Evolutionary conservation across 208 protist genomes (phyloP).

Genomic region (Cochliopodium minus): DNA sequence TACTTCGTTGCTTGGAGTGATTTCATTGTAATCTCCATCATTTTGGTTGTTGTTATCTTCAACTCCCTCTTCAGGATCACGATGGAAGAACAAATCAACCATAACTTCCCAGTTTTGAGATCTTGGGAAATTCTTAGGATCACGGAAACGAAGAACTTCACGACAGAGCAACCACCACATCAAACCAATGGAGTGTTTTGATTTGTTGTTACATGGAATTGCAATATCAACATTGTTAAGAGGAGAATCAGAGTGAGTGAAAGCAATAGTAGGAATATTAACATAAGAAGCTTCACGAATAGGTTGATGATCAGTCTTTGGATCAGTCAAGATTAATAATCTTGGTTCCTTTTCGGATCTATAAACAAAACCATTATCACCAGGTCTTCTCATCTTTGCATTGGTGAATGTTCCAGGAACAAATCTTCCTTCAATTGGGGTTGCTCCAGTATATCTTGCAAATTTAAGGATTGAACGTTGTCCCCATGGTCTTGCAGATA

Average conservation of each 20-base stretch:
- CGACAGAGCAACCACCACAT: slow-evolving; percentile 96
- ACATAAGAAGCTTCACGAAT: slow-evolving; percentile 86
- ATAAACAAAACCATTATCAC: too few species aligned
- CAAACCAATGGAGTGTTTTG: slow-evolving; percentile 73
- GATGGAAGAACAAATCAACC: slow-evolving; percentile 98
- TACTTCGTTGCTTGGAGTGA: too few species aligned
- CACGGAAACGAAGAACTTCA: slow-evolving; percentile 86
- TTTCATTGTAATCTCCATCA: neutral
- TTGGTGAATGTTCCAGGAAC: slow-evolving; percentile 98
- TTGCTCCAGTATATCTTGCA: slow-evolving; percentile 71
- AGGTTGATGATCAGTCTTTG: slow-evolving; percentile 82
- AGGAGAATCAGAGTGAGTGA: slow-evolving; percentile 91
- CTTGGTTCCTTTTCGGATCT: slow-evolving; percentile 96
- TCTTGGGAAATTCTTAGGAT: slow-evolving; percentile 68
- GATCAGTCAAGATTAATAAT: slow-evolving; percentile 89
- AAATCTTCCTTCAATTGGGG: slow-evolving; percentile 73
- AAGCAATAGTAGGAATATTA: slow-evolving; percentile 96
- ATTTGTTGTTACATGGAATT: slow-evolving; percentile 94
- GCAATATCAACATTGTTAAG: slow-evolving; percentile 89
- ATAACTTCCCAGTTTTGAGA: slow-evolving; percentile 85
- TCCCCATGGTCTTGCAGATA: slow-evolving; percentile 75
- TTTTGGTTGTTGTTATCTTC: neutral
- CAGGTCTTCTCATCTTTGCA: slow-evolving; percentile 85
- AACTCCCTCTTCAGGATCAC: slow-evolving; percentile 14
- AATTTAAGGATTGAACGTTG: slow-evolving; percentile 94